These are phyloP conservation scores for Tuctoria greenei DNA, from an alignment of 176 grass and related monocot genomes.

Conservation along the genomic window DNA sequence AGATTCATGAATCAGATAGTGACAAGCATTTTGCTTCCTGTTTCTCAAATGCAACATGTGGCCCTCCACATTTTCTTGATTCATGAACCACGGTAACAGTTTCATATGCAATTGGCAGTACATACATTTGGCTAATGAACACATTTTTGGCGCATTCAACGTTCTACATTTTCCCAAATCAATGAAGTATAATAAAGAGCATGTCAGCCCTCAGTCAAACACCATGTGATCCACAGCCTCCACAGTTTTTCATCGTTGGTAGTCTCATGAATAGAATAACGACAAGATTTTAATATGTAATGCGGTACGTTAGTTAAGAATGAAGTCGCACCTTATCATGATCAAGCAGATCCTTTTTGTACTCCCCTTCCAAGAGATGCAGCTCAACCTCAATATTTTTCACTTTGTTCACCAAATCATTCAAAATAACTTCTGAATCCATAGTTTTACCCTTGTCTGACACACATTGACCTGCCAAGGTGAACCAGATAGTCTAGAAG, in stretches of 20 bases:
- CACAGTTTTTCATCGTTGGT: background rate
- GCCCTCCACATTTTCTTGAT: background rate
- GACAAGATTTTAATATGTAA: background rate
- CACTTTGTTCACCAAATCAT: slow-evolving; percentile 45
- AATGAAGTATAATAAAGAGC: background rate
- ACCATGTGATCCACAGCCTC: background rate
- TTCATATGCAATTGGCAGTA: background rate
- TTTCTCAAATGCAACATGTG: slow-evolving; percentile 1
- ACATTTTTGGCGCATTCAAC: background rate
- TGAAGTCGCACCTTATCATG: slow-evolving; percentile 42
- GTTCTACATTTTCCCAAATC: background rate
- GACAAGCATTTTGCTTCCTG: background rate
- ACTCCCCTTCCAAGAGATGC: slow-evolving; percentile 55
- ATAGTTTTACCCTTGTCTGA: background rate
- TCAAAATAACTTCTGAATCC: slow-evolving; percentile 42
- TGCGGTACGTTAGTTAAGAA: background rate
- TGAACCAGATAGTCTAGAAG: slow-evolving; percentile 20
- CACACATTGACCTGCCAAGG: slow-evolving; percentile 33
- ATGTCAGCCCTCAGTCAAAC: background rate
- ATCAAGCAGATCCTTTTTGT: slow-evolving; percentile 48
- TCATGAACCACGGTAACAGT: background rate
- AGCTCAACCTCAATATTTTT: slow-evolving; percentile 43
- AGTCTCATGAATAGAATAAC: background rate
- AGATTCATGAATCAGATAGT: background rate
- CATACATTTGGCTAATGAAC: background rate